phyloP scores from a whole-genome alignment of 441 rosid genomes.

The Populus hybrid region DNA sequence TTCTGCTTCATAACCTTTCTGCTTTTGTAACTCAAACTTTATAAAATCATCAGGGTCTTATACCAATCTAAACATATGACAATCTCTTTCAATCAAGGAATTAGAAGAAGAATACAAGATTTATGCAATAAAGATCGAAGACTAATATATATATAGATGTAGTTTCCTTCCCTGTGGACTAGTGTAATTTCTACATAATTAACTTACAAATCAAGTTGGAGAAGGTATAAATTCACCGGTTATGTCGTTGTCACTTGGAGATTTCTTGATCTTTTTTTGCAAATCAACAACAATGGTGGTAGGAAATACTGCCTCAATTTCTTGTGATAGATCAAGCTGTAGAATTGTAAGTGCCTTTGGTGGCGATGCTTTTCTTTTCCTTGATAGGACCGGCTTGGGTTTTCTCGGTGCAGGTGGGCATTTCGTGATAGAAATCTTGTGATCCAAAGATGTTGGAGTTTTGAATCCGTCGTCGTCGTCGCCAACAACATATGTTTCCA shows the following conservation, averaged over 20 bases:
- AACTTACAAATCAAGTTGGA: neutral
- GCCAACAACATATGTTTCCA: neutral
- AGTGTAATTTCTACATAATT: neutral
- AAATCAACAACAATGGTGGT: conserved; percentile 28
- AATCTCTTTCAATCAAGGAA: too few relatives aligned
- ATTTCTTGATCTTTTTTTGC: conserved; percentile 51
- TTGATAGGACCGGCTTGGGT: conserved; percentile 11
- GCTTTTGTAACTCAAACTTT: neutral
- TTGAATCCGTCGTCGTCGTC: conserved; percentile 48
- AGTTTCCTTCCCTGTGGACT: too few relatives aligned
- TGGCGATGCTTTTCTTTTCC: conserved; percentile 32
- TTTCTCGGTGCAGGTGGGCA: conserved; percentile 81
- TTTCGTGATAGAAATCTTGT: conserved; percentile 44
- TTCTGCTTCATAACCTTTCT: conserved; percentile 7
- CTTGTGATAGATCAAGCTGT: conserved; percentile 42
- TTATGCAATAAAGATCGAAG: too few relatives aligned
- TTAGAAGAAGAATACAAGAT: too few relatives aligned
- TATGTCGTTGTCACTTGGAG: conserved; percentile 35
- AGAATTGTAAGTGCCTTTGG: conserved; percentile 11
- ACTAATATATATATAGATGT: too few relatives aligned
- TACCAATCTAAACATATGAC: too few relatives aligned
- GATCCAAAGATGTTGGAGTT: conserved; percentile 66
- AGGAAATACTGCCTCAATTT: conserved; percentile 49
- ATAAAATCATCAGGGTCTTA: too few relatives aligned
- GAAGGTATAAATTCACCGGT: too few relatives aligned